Conservation (phyloP, 805 yeast genomes). For the Saccharomycopsis vini region DNA sequence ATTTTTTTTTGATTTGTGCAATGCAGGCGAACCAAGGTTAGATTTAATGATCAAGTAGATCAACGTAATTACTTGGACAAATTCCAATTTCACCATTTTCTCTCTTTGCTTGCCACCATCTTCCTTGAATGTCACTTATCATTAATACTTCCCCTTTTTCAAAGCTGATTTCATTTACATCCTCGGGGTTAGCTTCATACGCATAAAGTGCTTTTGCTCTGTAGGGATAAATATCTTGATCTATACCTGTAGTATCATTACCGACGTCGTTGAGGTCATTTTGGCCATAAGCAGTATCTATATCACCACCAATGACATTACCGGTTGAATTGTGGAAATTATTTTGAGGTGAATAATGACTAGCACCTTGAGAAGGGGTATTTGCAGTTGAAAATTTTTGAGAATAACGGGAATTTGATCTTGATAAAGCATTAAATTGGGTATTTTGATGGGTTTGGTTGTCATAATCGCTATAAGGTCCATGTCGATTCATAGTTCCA, state of each 20-base stretch:
- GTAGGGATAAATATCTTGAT: conserved; percentile 49
- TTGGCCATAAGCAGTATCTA: conserved; percentile 5
- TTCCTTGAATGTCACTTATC: conserved; percentile 86
- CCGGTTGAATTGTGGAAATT: background rate
- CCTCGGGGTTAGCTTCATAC: conserved; percentile 86
- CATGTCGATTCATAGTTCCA: conserved; percentile 17
- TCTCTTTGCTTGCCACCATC: conserved; percentile 98
- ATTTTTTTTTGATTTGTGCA: no score
- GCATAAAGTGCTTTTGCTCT: conserved; percentile 80
- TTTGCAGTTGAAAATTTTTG: conserved; percentile 16
- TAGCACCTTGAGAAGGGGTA: conserved; percentile 4
- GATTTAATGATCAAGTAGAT: no score
- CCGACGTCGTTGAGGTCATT: conserved; percentile 6
- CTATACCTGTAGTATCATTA: conserved; percentile 18
- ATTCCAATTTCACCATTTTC: conserved; percentile 90
- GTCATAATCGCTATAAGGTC: conserved; percentile 20
- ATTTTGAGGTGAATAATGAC: conserved; percentile 4
- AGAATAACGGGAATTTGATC: conserved; percentile 16
- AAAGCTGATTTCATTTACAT: conserved; percentile 86
- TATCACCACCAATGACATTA: background rate
- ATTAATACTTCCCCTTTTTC: conserved; percentile 85
- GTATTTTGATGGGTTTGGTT: conserved; percentile 18
- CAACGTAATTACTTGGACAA: conserved; percentile 91
- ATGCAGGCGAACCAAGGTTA: no score
- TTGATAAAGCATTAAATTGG: conserved; percentile 15